Evolutionary conservation across 768 basidiomycete genomes (phyloP).

Genomic region (Zangia roseola): DNA sequence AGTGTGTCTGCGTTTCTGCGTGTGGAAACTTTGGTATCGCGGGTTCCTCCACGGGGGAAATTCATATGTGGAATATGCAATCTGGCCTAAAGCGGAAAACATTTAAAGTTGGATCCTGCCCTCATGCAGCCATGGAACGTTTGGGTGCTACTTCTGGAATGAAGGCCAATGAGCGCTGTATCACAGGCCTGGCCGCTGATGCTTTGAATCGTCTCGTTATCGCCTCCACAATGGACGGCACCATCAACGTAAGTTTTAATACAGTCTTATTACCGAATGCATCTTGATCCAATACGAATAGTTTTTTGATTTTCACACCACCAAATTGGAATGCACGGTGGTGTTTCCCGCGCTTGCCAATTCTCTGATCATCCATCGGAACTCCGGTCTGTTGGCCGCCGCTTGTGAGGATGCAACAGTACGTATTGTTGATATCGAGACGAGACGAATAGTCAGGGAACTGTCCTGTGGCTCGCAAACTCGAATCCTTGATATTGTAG

Average conservation of each 20-base stretch:
- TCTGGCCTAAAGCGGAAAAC: constrained; percentile 82
- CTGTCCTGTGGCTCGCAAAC: constrained; percentile 73
- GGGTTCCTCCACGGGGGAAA: constrained; percentile 74
- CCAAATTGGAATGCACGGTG: constrained; percentile 67
- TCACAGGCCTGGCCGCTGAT: constrained; percentile 86
- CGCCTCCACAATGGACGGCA: constrained; percentile 86
- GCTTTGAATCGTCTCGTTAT: constrained; percentile 79
- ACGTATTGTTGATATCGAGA: constrained; percentile 90
- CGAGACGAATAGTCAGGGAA: constrained; percentile 83
- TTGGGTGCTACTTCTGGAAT: constrained; percentile 41
- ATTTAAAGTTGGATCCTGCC: constrained; percentile 67
- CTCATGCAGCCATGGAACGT: constrained; percentile 49
- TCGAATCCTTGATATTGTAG: constrained; percentile 85
- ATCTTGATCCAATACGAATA: constrained; percentile 30
- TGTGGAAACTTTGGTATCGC: constrained; percentile 96
- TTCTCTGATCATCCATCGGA: constrained; percentile 75
- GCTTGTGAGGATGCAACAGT: constrained; percentile 86
- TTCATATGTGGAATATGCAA: constrained; percentile 97
- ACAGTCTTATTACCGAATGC: not conserved
- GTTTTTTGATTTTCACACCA: constrained; percentile 97
- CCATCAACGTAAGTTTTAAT: constrained; percentile 66
- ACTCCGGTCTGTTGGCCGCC: constrained; percentile 79
- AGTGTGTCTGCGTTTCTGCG: constrained; percentile 87
- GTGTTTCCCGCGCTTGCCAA: constrained; percentile 66
- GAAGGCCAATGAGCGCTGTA: constrained; percentile 47